phyloP scores from a whole-genome alignment of 148 eudicot species.

The Fagopyrum homotropicum region DNA sequence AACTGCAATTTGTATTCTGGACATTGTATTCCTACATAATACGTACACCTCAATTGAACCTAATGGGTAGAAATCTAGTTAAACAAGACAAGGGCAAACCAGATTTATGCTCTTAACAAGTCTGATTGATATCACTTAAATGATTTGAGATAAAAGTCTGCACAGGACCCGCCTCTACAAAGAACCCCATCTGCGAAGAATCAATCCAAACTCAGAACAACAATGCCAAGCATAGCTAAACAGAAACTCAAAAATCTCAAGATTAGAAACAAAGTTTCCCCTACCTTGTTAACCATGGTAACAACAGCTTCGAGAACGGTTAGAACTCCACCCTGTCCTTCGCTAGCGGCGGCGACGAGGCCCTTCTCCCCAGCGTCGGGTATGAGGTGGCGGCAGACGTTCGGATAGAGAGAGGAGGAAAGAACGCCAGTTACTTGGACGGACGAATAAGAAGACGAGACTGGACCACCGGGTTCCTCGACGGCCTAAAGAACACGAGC shows the following conservation, averaged over 20 bases:
- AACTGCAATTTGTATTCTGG: background rate
- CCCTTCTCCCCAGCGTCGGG: too few species aligned
- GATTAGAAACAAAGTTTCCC: background rate
- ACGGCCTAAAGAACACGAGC: too few species aligned
- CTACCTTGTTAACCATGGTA: constrained; percentile 94
- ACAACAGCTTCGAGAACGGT: constrained; percentile 94
- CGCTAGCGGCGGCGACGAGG: too few species aligned
- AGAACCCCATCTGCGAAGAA: constrained; percentile 93
- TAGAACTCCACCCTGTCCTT: too few species aligned
- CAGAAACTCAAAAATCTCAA: background rate
- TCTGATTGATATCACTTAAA: constrained; percentile 33
- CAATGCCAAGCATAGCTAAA: background rate
- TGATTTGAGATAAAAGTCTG: constrained; percentile 93
- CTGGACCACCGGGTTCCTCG: too few species aligned
- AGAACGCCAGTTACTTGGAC: too few species aligned
- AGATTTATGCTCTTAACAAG: background rate
- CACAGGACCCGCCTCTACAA: constrained; percentile 95
- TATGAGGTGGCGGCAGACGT: too few species aligned
- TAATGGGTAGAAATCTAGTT: background rate
- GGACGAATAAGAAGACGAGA: too few species aligned
- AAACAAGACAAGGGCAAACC: background rate
- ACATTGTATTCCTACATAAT: background rate
- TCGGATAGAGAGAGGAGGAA: too few species aligned
- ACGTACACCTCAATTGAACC: background rate
- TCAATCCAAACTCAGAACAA: background rate